Percentiles rank a stretch among this genome's conserved stretches.
phyloP scores from a whole-genome alignment of 2,329 filamentous ascomycete species.

The Ramichloridium luteum region DNA sequence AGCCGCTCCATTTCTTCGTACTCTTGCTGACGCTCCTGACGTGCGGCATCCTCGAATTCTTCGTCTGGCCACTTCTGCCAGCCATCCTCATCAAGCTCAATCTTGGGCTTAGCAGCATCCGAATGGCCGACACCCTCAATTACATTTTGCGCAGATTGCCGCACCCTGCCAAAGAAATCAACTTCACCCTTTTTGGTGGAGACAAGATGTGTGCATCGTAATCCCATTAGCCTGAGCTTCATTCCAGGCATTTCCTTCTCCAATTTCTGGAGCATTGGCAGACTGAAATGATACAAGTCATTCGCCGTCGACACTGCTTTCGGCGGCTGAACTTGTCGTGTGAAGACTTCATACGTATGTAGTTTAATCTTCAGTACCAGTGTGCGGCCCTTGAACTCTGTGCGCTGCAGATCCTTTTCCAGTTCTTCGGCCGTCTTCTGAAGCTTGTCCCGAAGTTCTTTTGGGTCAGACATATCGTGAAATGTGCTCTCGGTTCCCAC shows the following conservation, averaged over 20 bases:
- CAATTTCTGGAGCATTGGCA: constrained; percentile 74
- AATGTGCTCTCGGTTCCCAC: constrained; percentile 93
- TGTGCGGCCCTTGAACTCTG: constrained; percentile 79
- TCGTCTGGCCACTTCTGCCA: constrained; percentile 61
- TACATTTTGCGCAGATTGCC: constrained; percentile 14
- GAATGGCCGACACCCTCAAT: constrained; percentile 9
- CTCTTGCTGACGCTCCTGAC: constrained; percentile 47
- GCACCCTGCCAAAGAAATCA: constrained; percentile 58
- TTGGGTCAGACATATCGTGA: constrained; percentile 58
- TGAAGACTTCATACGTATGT: constrained; percentile 85
- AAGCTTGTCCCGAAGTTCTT: constrained; percentile 62
- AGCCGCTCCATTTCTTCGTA: constrained; percentile 50
- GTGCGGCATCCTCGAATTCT: constrained; percentile 50
- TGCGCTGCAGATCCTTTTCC: constrained; percentile 68
- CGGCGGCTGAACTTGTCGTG: constrained; percentile 64
- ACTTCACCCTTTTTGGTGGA: constrained; percentile 72
- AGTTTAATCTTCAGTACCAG: constrained; percentile 86
- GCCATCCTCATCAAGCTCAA: constrained; percentile 35
- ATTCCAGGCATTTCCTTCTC: constrained; percentile 72
- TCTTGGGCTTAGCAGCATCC: constrained; percentile 10
- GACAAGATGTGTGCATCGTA: constrained; percentile 77
- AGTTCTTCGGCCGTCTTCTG: constrained; percentile 71
- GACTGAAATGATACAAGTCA: constrained; percentile 67
- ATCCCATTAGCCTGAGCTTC: constrained; percentile 72
- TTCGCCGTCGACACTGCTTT: constrained; percentile 61